Evolutionary conservation across 2,329 filamentous ascomycete genomes (phyloP).

Genomic region (Fulvia fulva): DNA sequence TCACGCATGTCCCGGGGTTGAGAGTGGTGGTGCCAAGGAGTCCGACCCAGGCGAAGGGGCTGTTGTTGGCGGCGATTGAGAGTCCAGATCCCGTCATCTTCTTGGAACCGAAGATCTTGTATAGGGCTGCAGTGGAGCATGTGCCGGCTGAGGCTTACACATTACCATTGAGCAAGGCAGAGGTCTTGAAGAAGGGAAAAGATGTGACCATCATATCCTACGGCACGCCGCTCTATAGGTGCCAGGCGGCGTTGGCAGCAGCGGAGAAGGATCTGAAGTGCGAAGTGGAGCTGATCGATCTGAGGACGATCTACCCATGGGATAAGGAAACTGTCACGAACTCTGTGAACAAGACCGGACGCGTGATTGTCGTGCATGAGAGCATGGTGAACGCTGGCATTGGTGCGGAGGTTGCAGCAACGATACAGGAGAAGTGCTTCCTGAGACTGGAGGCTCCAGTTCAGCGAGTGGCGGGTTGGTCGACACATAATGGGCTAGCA

Average conservation of each 20-base stretch:
- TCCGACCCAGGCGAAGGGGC: constrained; percentile 81
- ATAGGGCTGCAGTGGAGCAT: constrained; percentile 86
- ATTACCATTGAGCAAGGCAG: constrained; percentile 81
- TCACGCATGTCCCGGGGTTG: constrained; percentile 81
- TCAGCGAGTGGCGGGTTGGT: constrained; percentile 82
- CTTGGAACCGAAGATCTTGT: constrained; percentile 91
- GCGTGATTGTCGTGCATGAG: constrained; percentile 86
- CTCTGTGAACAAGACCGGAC: constrained; percentile 81
- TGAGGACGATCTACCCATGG: constrained; percentile 89
- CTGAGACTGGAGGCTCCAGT: constrained; percentile 80
- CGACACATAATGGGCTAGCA: constrained; percentile 72
- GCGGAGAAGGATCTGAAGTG: constrained; percentile 73
- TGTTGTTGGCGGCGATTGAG: constrained; percentile 71
- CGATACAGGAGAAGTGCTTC: constrained; percentile 85
- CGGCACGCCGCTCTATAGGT: constrained; percentile 83
- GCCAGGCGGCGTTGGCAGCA: constrained; percentile 69
- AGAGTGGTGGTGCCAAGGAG: constrained; percentile 82
- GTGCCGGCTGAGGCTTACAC: constrained; percentile 77
- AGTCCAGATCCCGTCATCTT: constrained; percentile 85
- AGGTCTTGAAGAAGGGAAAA: constrained; percentile 73
- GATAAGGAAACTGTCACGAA: constrained; percentile 74
- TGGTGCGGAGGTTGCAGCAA: constrained; percentile 82
- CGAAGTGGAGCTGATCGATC: constrained; percentile 78
- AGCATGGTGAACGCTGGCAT: constrained; percentile 87
- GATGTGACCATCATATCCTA: constrained; percentile 84